A percentile compares a stretch with the other conserved stretches of the same genome.
phyloP scores from a whole-genome alignment of 768 basidiomycete species.

The Coprinellus micaceus region DNA sequence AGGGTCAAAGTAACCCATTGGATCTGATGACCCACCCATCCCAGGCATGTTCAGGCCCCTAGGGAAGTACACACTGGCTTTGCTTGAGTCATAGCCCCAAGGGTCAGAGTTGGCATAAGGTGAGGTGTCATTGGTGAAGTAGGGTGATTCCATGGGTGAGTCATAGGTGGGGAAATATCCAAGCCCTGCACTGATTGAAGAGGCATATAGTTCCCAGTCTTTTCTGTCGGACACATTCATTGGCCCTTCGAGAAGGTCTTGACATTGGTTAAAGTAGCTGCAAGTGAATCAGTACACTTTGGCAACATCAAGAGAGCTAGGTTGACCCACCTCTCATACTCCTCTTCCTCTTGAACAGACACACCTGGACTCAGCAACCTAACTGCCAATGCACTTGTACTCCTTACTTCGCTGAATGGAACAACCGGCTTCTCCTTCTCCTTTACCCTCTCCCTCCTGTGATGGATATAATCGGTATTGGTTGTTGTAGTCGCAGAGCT shows the following conservation, averaged over 20 bases:
- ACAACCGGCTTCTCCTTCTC: constrained; percentile 20
- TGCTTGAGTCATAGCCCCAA: no score
- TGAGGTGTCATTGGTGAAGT: no score
- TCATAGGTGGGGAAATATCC: constrained; percentile 34
- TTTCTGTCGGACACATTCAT: constrained; percentile 51
- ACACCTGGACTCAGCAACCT: constrained; percentile 61
- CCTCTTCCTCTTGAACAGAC: constrained; percentile 57
- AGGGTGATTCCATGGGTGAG: no score
- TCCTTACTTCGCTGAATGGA: constrained; percentile 37
- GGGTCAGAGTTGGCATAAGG: no score
- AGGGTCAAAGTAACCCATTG: no score
- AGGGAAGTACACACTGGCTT: no score
- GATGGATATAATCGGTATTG: no score
- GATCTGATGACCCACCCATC: no score
- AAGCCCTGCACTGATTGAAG: constrained; percentile 46
- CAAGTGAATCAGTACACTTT: neutral
- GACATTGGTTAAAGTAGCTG: constrained; percentile 74
- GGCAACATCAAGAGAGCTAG: neutral
- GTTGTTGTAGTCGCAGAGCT: no score
- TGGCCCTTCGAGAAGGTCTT: constrained; percentile 59
- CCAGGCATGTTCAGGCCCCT: no score
- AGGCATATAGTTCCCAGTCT: constrained; percentile 54
- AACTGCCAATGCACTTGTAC: constrained; percentile 57
- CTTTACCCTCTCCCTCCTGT: no score
- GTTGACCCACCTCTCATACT: constrained; percentile 63